Base-by-base conservation (phyloP, 352 stramenopile species). In the Pythium myriotylum region DNA sequence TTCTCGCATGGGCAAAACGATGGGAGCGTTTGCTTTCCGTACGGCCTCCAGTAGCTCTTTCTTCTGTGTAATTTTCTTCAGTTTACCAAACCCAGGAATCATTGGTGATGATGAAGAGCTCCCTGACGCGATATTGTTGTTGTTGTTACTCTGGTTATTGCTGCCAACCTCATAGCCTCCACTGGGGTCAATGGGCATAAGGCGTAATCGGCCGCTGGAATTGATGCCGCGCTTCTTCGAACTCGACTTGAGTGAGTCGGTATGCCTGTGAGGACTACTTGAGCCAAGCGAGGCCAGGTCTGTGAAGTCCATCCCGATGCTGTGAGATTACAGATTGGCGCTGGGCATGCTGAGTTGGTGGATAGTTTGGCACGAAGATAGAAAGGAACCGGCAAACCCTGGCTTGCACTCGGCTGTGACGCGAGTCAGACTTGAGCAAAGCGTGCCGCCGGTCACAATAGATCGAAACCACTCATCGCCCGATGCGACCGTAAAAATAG, bases 11-110 rank as follows among this genome's bases (percentile, higher is more conserved):
- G 79, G 81, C 9, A 94, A 37, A 32, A 84, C 54, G 45, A 92
- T 85, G 0, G 82, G 84, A 17, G 79, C 79, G 56, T 81, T 94
- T 13, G 81, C 74, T 59, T 89, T 88, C 17, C 84, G 81, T 40
- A 92, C 84, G 17, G 84, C 84, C 26, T 94, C 84, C 24, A 91
- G 69, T 9, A 94, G 66, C 49, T 94, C 84, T 22, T 79, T 78
- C 41, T 91, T 91, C 27, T 87, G 78, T 10, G 80, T 89, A 62
- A 92, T 92, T 41, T 85, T 81, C 53, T 88, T 88, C 16, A 89
- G 70, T 42, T 87, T 89, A 42, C 64, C 64, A 42, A 65, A 61
- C 10, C 59, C 48, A 13, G 41, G 55, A 16, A 58, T 20, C 57
- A 68, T 60, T 0, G 56, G 41, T 17, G 64, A 65, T 67, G 61